phyloP scores from a whole-genome alignment of 1,284 basidiomycete species.

The Mycosarcoma mackinlayi region DNA sequence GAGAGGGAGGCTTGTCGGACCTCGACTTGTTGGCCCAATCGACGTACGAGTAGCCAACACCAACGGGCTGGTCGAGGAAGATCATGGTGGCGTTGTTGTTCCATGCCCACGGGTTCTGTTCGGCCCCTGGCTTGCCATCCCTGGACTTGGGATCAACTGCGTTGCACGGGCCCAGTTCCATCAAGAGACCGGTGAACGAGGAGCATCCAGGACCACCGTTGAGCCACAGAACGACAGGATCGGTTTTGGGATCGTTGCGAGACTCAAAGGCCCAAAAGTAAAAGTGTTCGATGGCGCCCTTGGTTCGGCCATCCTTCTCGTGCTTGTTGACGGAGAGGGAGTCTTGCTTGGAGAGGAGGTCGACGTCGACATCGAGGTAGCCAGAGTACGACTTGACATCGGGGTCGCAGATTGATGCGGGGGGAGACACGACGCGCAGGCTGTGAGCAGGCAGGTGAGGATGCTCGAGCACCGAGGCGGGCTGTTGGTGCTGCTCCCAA shows the following conservation, averaged over 20 bases:
- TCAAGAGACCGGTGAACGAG: constrained; percentile 62
- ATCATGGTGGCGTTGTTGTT: constrained; percentile 64
- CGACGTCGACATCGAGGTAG: constrained; percentile 67
- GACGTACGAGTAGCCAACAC: constrained; percentile 65
- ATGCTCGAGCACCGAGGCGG: constrained; percentile 39
- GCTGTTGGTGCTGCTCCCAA: neutral
- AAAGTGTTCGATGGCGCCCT: constrained; percentile 65
- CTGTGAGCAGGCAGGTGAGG: constrained; percentile 63
- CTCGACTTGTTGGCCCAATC: constrained; percentile 61
- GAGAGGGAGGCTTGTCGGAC: constrained; percentile 52
- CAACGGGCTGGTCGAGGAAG: constrained; percentile 67
- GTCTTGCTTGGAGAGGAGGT: constrained; percentile 50
- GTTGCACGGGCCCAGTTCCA: constrained; percentile 67
- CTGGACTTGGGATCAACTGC: constrained; percentile 40
- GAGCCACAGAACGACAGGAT: constrained; percentile 65
- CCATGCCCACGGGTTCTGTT: constrained; percentile 62
- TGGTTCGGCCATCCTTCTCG: constrained; percentile 32
- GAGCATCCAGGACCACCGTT: constrained; percentile 67
- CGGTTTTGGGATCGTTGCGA: constrained; percentile 56
- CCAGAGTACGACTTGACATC: constrained; percentile 58
- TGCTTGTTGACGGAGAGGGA: constrained; percentile 17
- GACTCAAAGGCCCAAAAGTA: constrained; percentile 68
- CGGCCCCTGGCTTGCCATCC: constrained; percentile 46
- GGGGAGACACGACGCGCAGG: constrained; percentile 57
- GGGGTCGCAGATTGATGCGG: constrained; percentile 56